phyloP scores from a whole-genome alignment of 345 rosid genomes.

The Citrus glauca region DNA sequence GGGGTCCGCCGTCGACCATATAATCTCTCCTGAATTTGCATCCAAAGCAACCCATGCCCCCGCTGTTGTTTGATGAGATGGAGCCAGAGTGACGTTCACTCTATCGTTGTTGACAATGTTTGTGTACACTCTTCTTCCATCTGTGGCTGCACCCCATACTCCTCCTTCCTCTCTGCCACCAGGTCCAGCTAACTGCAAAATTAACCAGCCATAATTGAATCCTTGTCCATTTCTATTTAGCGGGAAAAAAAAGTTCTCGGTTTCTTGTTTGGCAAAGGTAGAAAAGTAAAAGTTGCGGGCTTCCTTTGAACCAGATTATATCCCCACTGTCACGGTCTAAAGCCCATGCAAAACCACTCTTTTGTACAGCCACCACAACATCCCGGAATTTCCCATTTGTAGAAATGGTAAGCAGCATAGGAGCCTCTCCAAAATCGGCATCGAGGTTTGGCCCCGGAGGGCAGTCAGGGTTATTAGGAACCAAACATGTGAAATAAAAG shows the following conservation, averaged over 20 bases:
- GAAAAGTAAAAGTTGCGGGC: not conserved
- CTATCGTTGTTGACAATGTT: conserved; percentile 37
- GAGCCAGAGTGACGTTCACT: conserved; percentile 32
- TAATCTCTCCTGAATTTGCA: conserved; percentile 31
- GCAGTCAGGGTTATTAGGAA: conserved; percentile 40
- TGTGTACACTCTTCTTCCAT: conserved; percentile 30
- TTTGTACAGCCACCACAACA: conserved; percentile 22
- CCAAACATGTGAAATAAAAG: conserved; percentile 39
- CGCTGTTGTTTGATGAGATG: conserved; percentile 29
- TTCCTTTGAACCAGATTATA: conserved; percentile 23
- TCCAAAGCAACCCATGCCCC: conserved; percentile 47
- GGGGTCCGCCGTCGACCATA: conserved; percentile 42
- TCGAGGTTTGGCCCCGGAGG: conserved; percentile 51
- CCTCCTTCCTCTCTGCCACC: conserved; percentile 40
- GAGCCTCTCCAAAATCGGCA: conserved; percentile 55
- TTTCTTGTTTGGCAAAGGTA: not conserved
- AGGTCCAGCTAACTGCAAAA: conserved; percentile 36
- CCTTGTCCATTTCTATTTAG: not conserved
- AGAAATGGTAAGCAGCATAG: conserved; percentile 26
- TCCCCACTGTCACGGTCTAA: conserved; percentile 16
- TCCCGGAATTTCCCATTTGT: conserved; percentile 14
- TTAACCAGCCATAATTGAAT: no score
- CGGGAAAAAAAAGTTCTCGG: not conserved
- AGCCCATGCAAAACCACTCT: conserved; percentile 36
- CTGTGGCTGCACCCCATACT: conserved; percentile 40